Conservation (phyloP, 805 yeast species). For the Wickerhamomyces tratensis region DNA sequence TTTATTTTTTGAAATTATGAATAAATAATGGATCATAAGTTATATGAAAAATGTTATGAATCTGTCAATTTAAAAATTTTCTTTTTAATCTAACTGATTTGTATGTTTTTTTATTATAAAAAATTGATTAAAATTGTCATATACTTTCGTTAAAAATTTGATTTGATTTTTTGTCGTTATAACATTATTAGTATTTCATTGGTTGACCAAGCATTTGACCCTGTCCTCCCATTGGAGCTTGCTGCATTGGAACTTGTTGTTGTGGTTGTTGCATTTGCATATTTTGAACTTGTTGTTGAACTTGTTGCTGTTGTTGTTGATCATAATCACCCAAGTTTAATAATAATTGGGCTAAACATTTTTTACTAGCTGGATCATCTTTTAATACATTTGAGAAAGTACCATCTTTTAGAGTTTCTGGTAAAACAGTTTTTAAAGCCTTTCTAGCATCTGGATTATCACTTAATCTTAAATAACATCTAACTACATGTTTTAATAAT, state of each 20-base stretch:
- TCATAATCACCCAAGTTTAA: slow-evolving; percentile 45
- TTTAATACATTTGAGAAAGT: slow-evolving; percentile 71
- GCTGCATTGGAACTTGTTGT: background rate
- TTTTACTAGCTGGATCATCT: slow-evolving; percentile 83
- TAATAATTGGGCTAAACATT: slow-evolving; percentile 77
- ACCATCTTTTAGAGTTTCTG: slow-evolving; percentile 80
- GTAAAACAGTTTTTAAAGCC: slow-evolving; percentile 73
- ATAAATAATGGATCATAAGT: too few relatives aligned
- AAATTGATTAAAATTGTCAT: too few relatives aligned
- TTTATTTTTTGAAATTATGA: too few relatives aligned
- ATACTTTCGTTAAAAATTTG: too few relatives aligned
- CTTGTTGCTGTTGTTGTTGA: slow-evolving; percentile 5
- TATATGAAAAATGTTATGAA: too few relatives aligned
- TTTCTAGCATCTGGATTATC: slow-evolving; percentile 89
- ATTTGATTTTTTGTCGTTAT: too few relatives aligned
- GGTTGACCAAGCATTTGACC: too few relatives aligned
- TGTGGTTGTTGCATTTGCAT: slow-evolving; percentile 2
- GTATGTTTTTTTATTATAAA: too few relatives aligned
- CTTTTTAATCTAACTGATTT: too few relatives aligned
- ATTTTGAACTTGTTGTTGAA: slow-evolving; percentile 2
- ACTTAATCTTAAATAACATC: slow-evolving; percentile 84
- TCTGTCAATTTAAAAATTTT: too few relatives aligned
- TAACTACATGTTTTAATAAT: slow-evolving; percentile 81
- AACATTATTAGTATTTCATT: too few relatives aligned
- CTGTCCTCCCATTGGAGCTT: background rate